Evolutionary conservation across 2,329 filamentous ascomycete species (phyloP), one percentile per base, ranked within the genome.

Genomic region (Cordyceps cateniannulata): DNA sequence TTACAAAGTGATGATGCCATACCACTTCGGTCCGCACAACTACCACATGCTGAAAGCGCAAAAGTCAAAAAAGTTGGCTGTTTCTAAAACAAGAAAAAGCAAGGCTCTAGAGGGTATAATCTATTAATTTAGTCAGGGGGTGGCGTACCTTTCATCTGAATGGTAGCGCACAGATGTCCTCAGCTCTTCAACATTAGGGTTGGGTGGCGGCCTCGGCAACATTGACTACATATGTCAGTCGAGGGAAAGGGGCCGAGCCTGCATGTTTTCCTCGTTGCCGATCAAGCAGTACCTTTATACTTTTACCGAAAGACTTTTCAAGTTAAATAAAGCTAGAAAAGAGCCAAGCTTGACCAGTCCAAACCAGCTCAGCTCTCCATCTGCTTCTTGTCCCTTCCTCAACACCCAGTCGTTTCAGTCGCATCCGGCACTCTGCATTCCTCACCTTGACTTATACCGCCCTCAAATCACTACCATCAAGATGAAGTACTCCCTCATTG

Each of bases 181-280:
- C 48, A 32, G 48, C 3, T 32, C 27, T 18, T 25, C 25, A 3
- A 32, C 10, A 16, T n/a, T 10, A 35, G 27, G 29, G 20, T 42
- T 48, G 27, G 29, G 20, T 42, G 55, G 29, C 45, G 25, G 54
- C 54, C 47, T 44, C 56, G 56, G 56, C 32, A 44, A 29, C 47
- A 20, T 42, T 5, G 16, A 59, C 56, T 59, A 59, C 56, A 59
- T 59, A 59, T 59, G 56, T 59, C 44, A 44, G 51, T n/a, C n/a
- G 40, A 2, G 5, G 3, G 8, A 9, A 12, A 25, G 38, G 47
- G 45, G 20, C 45, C 32, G 47, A 42, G 25, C 27, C 40, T 25
- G 7, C 24, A 22, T 44, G 27, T 3, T 18, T 10, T 5, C 10
- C 27, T 20, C 20, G 25, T 40, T 6, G 22, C 50, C 32, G 32